Evolutionary conservation across 495 filamentous ascomycete species (phyloP).

Genomic region (Neurospora sp.): DNA sequence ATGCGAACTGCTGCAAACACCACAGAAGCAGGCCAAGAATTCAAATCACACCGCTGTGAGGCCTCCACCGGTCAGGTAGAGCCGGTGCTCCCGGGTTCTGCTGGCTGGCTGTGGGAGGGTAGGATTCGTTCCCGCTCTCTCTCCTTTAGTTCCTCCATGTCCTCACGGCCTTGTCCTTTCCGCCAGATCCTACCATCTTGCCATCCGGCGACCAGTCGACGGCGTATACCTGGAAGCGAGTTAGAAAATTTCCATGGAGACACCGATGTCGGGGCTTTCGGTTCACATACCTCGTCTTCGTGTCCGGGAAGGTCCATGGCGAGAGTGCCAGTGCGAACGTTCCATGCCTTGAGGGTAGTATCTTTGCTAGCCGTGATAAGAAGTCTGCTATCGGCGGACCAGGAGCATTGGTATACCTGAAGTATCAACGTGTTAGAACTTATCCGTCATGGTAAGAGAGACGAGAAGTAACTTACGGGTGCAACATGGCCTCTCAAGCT

Average conservation of each 20-base stretch:
- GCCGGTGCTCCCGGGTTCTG: background rate
- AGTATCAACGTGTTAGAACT: background rate
- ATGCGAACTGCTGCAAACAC: background rate
- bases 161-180: conserved; percentile 83
- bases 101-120: conserved; percentile 6
- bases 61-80: background rate
- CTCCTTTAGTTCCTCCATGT: conserved; percentile 56
- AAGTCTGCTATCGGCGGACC: conserved; percentile 78
- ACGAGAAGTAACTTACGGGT: conserved; percentile 26
- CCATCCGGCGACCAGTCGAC: conserved; percentile 44
- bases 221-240: conserved; percentile 37
- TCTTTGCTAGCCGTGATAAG: conserved; percentile 84
- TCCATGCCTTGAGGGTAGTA: conserved; percentile 91
- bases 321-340: conserved; percentile 74
- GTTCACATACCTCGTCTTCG: conserved; percentile 80
- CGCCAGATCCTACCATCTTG: conserved; percentile 51
- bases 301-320: conserved; percentile 84
- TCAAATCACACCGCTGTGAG: background rate
- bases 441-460: too few species aligned
- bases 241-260: background rate
- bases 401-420: conserved; percentile 75
- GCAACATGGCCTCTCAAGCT: conserved; percentile 89
- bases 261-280: background rate
- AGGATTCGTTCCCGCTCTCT: conserved; percentile 11
- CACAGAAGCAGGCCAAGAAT: background rate